phyloP scores from a whole-genome alignment of 1,284 basidiomycete species.

The Puccinia hordei region DNA sequence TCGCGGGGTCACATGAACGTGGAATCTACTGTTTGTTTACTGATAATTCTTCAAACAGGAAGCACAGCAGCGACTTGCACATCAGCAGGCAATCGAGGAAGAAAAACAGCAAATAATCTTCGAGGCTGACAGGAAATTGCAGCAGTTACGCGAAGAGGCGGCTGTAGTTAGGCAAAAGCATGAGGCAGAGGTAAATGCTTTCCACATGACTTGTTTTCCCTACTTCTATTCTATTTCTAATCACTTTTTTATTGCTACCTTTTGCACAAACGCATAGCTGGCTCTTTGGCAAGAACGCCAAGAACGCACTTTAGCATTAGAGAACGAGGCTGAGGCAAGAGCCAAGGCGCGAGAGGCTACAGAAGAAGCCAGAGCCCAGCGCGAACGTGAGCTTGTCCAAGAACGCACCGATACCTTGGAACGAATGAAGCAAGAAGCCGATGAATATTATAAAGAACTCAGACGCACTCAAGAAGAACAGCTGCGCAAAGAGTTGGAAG shows the following conservation, averaged over 20 bases:
- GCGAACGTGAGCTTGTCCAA: conserved; percentile 30
- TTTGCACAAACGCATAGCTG: conserved; percentile 11
- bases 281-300: conserved; percentile 41
- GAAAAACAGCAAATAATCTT: conserved; percentile 32
- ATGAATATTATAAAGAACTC: conserved; percentile 40
- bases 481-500: conserved; percentile 41
- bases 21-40: background rate
- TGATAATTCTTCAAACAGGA: conserved; percentile 14
- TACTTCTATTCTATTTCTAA: background rate
- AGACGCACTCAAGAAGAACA: conserved; percentile 38
- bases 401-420: conserved; percentile 26
- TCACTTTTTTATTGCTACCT: background rate
- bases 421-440: conserved; percentile 32
- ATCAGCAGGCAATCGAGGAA: conserved; percentile 44
- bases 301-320: conserved; percentile 28
- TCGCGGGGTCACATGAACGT: background rate
- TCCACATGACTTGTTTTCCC: too few species aligned
- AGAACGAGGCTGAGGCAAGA: conserved; percentile 40
- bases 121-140: conserved; percentile 35
- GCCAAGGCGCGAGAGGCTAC: conserved; percentile 39
- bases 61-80: conserved; percentile 29
- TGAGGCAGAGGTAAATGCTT: conserved; percentile 16
- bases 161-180: conserved; percentile 31
- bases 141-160: conserved; percentile 35
- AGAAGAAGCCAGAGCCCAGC: conserved; percentile 42